Percentiles rank a stretch among this genome's conserved stretches.
phyloP scores from a whole-genome alignment of 2,329 filamentous ascomycete genomes.

The Pseudocercospora macadamiae region DNA sequence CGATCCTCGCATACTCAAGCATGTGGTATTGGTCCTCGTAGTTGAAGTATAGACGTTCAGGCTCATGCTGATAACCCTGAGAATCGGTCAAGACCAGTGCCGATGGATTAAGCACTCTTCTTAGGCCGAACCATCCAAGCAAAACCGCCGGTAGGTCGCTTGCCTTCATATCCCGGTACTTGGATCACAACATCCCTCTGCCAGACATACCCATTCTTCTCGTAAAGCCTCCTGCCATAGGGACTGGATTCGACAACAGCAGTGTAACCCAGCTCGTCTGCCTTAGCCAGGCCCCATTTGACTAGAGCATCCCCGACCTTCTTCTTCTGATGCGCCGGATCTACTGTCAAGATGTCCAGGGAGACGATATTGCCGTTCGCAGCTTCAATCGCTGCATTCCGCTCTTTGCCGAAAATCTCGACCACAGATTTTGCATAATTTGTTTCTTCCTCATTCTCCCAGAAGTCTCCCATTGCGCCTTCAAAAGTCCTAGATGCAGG shows the following conservation, averaged over 20 bases:
- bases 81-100: too few species aligned
- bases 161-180: slow-evolving; percentile 21
- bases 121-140: slow-evolving; percentile 36
- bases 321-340: slow-evolving; percentile 35
- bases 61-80: too few species aligned
- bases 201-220: slow-evolving; percentile 38
- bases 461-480: slow-evolving; percentile 23
- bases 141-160: slow-evolving; percentile 24
- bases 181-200: slow-evolving; percentile 29
- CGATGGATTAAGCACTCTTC: slow-evolving; percentile 17
- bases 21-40: too few species aligned
- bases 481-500: slow-evolving; percentile 12
- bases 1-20: too few species aligned
- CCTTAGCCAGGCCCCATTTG: slow-evolving; percentile 34
- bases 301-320: slow-evolving; percentile 34
- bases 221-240: slow-evolving; percentile 35
- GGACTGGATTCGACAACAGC: slow-evolving; percentile 37
- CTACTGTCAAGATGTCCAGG: slow-evolving; percentile 35
- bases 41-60: too few species aligned
- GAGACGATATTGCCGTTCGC: slow-evolving; percentile 33
- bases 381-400: slow-evolving; percentile 29
- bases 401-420: slow-evolving; percentile 25
- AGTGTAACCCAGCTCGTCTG: slow-evolving; percentile 34
- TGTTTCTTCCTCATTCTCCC: slow-evolving; percentile 27
- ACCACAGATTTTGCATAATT: slow-evolving; percentile 27